Evolutionary conservation across 352 stramenopile genomes (phyloP), one percentile per base, ranked within the genome.

Genomic region (Plasmopara muralis): DNA sequence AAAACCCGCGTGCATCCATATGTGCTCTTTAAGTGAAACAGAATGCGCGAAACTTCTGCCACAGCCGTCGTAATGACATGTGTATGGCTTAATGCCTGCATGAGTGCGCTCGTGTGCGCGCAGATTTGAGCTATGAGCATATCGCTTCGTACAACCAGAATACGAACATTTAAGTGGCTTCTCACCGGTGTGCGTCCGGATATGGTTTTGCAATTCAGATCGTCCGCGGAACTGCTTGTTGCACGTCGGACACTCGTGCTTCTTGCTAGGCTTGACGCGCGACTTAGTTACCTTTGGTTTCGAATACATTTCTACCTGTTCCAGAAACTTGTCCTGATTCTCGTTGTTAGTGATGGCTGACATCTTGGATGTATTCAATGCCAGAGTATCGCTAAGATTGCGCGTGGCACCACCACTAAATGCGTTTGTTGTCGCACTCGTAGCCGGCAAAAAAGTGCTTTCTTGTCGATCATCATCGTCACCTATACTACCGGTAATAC

Each of bases 61-160:
- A 38, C 88, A 97, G 18, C 80, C 85, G 52, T 89, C 77, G 50
- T 92, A 94, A 57, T 90, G 88, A 57, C 88, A 97, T 43, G 84
- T 83, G 64, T 94, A 96, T 15, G 88, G 88, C 68, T 96, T 96
- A 42, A 95, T 77, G 14, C 83, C 83, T 8, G 83, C 78, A 55
- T 97, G 88, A n/a, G 84, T 93, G 31, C 87, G 84, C 53, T 95
- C 86, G 53, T 97, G 88, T n/a, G 86, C 90, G 18, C 80, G 84
- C 35, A 97, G 61, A 52, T 97, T 97, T 25, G 82, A 93, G 49
- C 78, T 93, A 64, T 97, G 87, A 6, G 81, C 82, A 60, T 96
- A 97, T 33, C 76, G 81, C 60, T 96, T 96, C 15, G 71, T 76
- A 59, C 88, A 97, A 35, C 83, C 82, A 0, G 72, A 68, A 55